Conservation (phyloP, 2,329 filamentous ascomycete genomes). For the Cercospora nicotianae region DNA sequence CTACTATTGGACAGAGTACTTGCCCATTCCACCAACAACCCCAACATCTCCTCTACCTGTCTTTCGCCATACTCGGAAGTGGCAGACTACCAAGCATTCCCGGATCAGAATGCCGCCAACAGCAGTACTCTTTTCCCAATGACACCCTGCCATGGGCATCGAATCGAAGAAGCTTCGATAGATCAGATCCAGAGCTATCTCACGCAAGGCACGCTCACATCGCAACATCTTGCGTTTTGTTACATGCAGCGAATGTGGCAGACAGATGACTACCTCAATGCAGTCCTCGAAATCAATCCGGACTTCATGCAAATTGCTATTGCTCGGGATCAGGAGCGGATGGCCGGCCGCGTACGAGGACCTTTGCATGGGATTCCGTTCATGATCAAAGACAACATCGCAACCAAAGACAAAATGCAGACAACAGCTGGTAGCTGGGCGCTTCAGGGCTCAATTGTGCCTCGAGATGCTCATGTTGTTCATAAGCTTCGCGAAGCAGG, state of each 20-base stretch:
- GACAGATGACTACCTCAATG: conserved; percentile 66
- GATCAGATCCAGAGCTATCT: conserved; percentile 65
- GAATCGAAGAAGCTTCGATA: conserved; percentile 68
- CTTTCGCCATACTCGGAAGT: background rate
- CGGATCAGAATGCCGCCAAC: background rate
- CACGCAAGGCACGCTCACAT: conserved; percentile 56
- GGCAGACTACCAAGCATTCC: background rate
- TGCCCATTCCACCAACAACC: background rate
- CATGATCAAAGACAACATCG: conserved; percentile 73
- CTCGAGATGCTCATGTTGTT: conserved; percentile 67
- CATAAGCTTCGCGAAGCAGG: conserved; percentile 62
- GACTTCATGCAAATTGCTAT: conserved; percentile 64
- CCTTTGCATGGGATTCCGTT: conserved; percentile 75
- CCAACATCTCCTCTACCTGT: background rate
- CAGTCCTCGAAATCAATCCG: conserved; percentile 63
- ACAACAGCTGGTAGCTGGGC: conserved; percentile 72
- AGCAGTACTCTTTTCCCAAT: conserved; percentile 55
- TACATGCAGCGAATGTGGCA: conserved; percentile 63
- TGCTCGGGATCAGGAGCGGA: conserved; percentile 61
- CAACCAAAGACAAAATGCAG: conserved; percentile 67
- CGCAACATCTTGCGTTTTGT: conserved; percentile 60
- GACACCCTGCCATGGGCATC: conserved; percentile 60
- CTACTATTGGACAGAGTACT: background rate
- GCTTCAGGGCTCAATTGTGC: conserved; percentile 64
- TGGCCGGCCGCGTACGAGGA: conserved; percentile 57